Evolutionary conservation across 805 yeast genomes (phyloP).

Genomic region (Wickerhamomyces chaumierensis): DNA sequence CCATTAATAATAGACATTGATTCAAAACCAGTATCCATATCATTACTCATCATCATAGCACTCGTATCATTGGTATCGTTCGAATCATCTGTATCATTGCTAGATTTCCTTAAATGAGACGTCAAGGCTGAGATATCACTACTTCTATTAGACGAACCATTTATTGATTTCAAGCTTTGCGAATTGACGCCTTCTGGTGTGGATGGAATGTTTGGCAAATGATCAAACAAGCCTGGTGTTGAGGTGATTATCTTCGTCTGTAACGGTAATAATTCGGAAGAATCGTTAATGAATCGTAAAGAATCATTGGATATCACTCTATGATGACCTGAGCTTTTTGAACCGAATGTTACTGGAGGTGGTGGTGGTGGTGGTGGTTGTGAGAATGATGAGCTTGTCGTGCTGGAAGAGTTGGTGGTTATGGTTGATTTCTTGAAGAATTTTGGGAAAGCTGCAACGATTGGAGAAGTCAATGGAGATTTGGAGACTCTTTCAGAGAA

Average conservation of each 20-base stretch:
- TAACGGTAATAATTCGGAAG: conserved; percentile 5
- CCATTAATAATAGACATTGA: conserved; percentile 1
- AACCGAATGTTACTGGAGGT: no score
- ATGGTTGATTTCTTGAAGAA: conserved; percentile 11
- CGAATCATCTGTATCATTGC: background rate
- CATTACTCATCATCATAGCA: no score
- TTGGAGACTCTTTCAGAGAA: conserved; percentile 2
- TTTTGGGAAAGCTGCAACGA: conserved; percentile 14
- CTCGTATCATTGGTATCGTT: background rate
- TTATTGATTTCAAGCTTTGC: conserved; percentile 3
- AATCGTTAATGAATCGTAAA: conserved; percentile 17
- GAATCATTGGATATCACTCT: conserved; percentile 11
- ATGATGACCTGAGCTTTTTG: conserved; percentile 10
- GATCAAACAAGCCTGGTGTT: conserved; percentile 2
- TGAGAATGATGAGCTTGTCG: no score
- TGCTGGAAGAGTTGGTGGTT: conserved; percentile 1
- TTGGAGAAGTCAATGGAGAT: conserved; percentile 15
- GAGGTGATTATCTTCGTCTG: background rate
- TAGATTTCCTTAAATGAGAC: background rate
- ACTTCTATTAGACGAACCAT: conserved; percentile 1
- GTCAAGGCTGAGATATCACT: background rate
- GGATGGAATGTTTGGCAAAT: conserved; percentile 15
- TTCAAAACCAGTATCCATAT: background rate
- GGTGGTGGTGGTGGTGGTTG: no score
- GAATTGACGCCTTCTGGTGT: conserved; percentile 16